Evolutionary conservation across 768 basidiomycete genomes (phyloP).

Genomic region (Ramaria sp.): DNA sequence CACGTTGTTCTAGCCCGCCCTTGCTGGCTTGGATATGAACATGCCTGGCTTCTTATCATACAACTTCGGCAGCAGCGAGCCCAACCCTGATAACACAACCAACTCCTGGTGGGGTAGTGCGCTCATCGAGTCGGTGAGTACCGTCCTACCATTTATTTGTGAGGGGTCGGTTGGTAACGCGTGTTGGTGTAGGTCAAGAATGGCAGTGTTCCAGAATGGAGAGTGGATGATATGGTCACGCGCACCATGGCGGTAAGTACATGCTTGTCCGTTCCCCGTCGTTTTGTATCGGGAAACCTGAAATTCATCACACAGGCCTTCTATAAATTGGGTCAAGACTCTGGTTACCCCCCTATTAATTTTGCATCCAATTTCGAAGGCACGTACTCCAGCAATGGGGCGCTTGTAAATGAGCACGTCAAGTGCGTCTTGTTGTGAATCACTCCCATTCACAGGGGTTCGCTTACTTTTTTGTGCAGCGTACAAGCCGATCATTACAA

Average conservation of each 20-base stretch:
- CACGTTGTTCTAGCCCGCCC: conserved; percentile 27
- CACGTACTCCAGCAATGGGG: conserved; percentile 8
- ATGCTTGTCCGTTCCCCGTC: no score
- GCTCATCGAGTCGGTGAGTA: conserved; percentile 9
- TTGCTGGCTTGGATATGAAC: conserved; percentile 44
- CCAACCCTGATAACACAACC: conserved; percentile 1
- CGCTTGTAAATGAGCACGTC: conserved; percentile 18
- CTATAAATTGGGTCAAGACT: conserved; percentile 22
- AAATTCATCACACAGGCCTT: conserved; percentile 11
- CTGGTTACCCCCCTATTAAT: conserved; percentile 23
- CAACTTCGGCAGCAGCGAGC: conserved; percentile 23
- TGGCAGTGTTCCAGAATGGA: conserved; percentile 51
- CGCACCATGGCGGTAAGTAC: conserved; percentile 18
- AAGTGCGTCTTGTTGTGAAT: conserved; percentile 12
- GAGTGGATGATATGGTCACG: conserved; percentile 68
- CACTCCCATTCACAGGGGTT: no score
- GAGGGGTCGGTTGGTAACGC: conserved; percentile 24
- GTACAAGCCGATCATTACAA: conserved; percentile 10
- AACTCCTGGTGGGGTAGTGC: conserved; percentile 25
- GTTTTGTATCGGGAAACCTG: background rate
- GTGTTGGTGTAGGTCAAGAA: conserved; percentile 58
- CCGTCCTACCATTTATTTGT: background rate
- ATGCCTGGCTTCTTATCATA: conserved; percentile 57
- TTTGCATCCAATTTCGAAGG: conserved; percentile 20
- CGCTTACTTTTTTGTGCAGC: background rate